Evolutionary conservation across 192 early-diverging fungal species (phyloP).

Genomic region (Glomus cerebriforme): DNA sequence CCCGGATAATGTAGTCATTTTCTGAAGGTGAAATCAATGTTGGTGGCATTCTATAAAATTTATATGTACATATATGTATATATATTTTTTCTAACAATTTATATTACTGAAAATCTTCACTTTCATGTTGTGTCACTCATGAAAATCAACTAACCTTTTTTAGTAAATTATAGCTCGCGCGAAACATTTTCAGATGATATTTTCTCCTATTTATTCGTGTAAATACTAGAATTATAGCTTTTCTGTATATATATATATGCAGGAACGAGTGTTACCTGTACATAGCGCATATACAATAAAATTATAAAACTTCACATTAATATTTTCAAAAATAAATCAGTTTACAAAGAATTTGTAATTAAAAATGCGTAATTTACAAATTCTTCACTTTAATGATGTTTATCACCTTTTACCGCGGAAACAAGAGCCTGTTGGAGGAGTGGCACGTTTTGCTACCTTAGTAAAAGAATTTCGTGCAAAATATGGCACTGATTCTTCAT

Average conservation of each 20-base stretch:
- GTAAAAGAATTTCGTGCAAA: constrained; percentile 43
- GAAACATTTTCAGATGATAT: no score
- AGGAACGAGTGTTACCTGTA: no score
- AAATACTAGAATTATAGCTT: not conserved
- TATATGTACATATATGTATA: no score
- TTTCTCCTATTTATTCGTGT: not conserved
- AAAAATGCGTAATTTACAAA: constrained; percentile 36
- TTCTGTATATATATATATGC: no score
- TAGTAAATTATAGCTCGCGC: no score
- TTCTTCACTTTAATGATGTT: constrained; percentile 71
- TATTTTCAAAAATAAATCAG: not conserved
- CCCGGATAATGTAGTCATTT: constrained; percentile 80
- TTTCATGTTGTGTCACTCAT: no score
- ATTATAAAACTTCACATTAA: no score
- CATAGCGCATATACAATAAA: no score
- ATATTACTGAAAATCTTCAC: no score
- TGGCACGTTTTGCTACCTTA: constrained; percentile 57
- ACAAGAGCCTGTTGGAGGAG: constrained; percentile 64
- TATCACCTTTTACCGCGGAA: constrained; percentile 57
- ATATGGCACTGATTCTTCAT: constrained; percentile 32
- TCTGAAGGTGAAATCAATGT: constrained; percentile 74
- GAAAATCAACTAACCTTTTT: no score
- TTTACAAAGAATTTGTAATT: no score
- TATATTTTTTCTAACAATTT: no score
- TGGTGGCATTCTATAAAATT: constrained; percentile 43